Conservation (phyloP, 495 filamentous ascomycete species). For the Neurospora sp. region DNA sequence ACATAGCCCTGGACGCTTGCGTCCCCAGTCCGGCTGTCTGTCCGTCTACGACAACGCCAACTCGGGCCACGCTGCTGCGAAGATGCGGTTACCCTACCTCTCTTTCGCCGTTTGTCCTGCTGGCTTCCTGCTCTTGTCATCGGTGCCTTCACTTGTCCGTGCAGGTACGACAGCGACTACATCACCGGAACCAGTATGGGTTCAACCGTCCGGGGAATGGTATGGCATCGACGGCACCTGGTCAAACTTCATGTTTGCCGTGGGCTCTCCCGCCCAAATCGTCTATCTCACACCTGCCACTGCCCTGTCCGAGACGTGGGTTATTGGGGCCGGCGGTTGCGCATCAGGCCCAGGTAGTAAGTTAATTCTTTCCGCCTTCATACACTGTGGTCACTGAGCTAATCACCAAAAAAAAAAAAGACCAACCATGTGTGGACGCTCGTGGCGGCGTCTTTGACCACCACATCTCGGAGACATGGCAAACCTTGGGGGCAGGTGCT, state of each 20-base stretch:
- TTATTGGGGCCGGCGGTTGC: conserved; percentile 43
- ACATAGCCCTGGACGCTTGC: conserved; percentile 6
- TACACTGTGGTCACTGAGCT: conserved; percentile 4
- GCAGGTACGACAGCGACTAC: conserved; percentile 10
- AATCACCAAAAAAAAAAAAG: conserved; percentile 22
- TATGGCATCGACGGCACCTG: conserved; percentile 42
- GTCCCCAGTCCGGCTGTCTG: conserved; percentile 4
- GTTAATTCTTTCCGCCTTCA: background rate
- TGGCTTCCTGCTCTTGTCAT: conserved; percentile 27
- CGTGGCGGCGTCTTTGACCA: conserved; percentile 45
- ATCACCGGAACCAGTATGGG: conserved; percentile 23
- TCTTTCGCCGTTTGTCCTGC: conserved; percentile 18
- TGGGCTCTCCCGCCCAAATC: conserved; percentile 47
- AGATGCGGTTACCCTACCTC: conserved; percentile 23
- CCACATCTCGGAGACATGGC: conserved; percentile 45
- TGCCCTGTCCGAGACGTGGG: conserved; percentile 46
- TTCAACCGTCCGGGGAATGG: conserved; percentile 33
- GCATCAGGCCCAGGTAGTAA: conserved; percentile 20
- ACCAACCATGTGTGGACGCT: conserved; percentile 27
- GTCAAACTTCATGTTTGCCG: conserved; percentile 42
- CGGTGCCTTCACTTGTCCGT: conserved; percentile 22
- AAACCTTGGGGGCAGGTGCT: conserved; percentile 29
- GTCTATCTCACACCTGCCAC: conserved; percentile 49
- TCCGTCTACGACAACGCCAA: conserved; percentile 8
- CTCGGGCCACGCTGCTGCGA: conserved; percentile 18